Evolutionary conservation across 345 rosid genomes (phyloP), one percentile per base, ranked within the genome.

Genomic region (Acer campestre): DNA sequence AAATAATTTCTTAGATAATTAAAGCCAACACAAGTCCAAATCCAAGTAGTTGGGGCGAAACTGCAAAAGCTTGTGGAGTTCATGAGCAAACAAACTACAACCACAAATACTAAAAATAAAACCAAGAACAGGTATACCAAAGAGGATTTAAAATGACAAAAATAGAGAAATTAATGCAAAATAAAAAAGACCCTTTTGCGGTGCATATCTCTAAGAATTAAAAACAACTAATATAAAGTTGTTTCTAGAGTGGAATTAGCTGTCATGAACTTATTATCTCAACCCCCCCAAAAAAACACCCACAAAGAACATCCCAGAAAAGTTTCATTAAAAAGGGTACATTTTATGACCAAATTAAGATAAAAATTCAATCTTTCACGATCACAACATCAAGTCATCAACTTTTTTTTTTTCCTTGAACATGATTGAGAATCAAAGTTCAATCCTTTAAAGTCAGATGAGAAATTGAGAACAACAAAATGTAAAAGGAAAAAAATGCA

Each of bases 31-130:
- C 56, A 72, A 70, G 55, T 78, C 71, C 51, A 53, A 68, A 77
- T 76, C 63, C 71, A 77, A 7, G 67, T n/a, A 67, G 66, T 49
- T 75, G 74, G 75, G 80, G 69, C 31, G 67, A 75, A 74, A 77
- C 38, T 35, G 35, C 35, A 31, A 31, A 31, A 67, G 12, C 16
- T 58, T 22, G 44, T 75, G 2, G 72, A 68, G 75, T 70, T 69
- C 77, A 75, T 73, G 71, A 80, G 75, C 73, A 49, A 79, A 80
- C 63, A 42, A 79, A 77, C 49, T 84, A 85, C 81, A 78, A 73
- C 82, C 79, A 68, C 74, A 61, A 55, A 13, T 31, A 61, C 64
- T 49, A 13, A 49, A 71, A 42, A 76, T 65, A 3, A 3, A 71
- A 44, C 75, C 17, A 67, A 20, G 63, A 79, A 51, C 48, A 31